phyloP scores from a whole-genome alignment of 495 filamentous ascomycete species.

The Annulohypoxylon stygium region DNA sequence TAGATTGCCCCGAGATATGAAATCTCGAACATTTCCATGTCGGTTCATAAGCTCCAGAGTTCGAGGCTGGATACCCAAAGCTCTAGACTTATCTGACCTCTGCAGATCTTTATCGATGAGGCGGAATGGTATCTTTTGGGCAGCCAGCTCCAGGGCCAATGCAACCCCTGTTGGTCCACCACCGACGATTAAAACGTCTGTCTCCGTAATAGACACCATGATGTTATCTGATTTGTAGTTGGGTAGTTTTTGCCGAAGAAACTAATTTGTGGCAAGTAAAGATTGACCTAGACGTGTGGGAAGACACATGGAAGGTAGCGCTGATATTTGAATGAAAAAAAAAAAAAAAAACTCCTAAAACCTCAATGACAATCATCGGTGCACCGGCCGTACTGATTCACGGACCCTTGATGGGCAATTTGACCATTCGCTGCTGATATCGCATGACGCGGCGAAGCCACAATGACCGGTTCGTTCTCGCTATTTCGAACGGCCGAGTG shows the following conservation, averaged over 20 bases:
- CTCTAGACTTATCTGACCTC: conserved; percentile 50
- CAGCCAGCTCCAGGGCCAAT: conserved; percentile 47
- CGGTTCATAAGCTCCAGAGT: conserved; percentile 53
- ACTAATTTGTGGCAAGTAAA: neutral
- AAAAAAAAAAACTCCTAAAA: neutral
- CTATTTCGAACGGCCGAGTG: neutral
- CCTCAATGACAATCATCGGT: neutral
- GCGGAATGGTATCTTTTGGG: conserved; percentile 44
- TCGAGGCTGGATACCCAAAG: conserved; percentile 52
- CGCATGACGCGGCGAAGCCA: conserved; percentile 35
- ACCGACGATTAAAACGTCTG: conserved; percentile 50
- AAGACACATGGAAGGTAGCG: conserved; percentile 13
- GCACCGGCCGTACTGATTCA: neutral
- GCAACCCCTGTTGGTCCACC: conserved; percentile 49
- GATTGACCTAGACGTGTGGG: conserved; percentile 7
- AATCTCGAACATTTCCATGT: conserved; percentile 44
- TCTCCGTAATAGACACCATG: conserved; percentile 18
- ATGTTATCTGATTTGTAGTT: conserved; percentile 5
- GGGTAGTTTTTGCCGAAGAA: neutral
- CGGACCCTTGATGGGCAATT: neutral
- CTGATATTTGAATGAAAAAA: conserved; percentile 28
- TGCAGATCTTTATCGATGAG: conserved; percentile 45
- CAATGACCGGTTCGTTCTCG: conserved; percentile 19
- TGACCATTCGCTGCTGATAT: conserved; percentile 13
- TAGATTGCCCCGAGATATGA: conserved; percentile 37